Evolutionary conservation across 345 rosid species (phyloP).

Genomic region (Gossypium turneri): DNA sequence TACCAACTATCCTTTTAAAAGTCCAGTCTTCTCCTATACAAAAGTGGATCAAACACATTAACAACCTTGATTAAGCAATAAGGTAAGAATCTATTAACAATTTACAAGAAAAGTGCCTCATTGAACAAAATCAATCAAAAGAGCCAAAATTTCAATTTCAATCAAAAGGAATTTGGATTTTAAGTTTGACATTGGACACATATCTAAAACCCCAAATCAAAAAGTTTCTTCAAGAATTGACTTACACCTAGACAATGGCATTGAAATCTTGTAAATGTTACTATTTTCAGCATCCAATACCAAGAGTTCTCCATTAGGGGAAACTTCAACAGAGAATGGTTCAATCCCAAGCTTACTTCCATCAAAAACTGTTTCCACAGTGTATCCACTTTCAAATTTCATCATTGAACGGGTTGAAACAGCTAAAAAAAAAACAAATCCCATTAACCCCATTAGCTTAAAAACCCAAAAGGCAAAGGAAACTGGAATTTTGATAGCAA

Average conservation of each 20-base stretch:
- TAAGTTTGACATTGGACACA: background rate
- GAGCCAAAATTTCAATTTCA: background rate
- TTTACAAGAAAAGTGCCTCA: slow-evolving; percentile 9
- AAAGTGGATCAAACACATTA: slow-evolving; percentile 27
- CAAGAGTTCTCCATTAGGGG: slow-evolving; percentile 76
- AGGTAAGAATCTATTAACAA: slow-evolving; percentile 13
- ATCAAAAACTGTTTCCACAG: slow-evolving; percentile 94
- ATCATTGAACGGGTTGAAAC: slow-evolving; percentile 82
- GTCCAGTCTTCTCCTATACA: slow-evolving; percentile 44
- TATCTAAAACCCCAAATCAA: background rate
- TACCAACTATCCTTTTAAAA: slow-evolving; percentile 22
- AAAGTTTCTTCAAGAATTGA: slow-evolving; percentile 11
- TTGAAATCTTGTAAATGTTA: slow-evolving; percentile 77
- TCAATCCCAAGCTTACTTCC: slow-evolving; percentile 93
- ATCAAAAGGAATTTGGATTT: background rate
- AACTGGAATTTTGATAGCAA: slow-evolving; percentile 11
- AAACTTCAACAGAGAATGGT: slow-evolving; percentile 66
- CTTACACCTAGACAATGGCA: slow-evolving; percentile 84
- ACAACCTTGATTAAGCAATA: background rate
- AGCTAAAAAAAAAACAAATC: slow-evolving; percentile 36
- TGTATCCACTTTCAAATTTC: slow-evolving; percentile 90
- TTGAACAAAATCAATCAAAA: background rate
- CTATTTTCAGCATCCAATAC: slow-evolving; percentile 82
- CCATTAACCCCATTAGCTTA: slow-evolving; percentile 14
- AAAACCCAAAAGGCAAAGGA: background rate